Percentiles rank a stretch among this genome's conserved stretches.
phyloP scores from a whole-genome alignment of 225 moss, liverwort and hornwort genomes.

The Neckera pumila region DNA sequence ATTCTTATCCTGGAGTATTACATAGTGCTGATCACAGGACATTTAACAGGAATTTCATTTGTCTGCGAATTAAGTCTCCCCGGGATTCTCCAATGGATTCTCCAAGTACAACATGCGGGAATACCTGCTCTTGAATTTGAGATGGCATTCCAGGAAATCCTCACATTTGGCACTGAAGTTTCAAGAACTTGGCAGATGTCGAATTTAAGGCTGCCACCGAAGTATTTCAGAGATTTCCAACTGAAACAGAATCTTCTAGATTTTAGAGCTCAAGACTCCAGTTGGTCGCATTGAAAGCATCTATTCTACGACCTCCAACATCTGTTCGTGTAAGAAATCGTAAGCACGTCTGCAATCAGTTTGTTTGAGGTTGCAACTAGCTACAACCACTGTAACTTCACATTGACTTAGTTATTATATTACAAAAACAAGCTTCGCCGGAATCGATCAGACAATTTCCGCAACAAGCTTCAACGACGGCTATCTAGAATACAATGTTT shows the following conservation, averaged over 20 bases:
- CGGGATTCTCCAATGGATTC: not conserved
- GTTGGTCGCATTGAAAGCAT: not conserved
- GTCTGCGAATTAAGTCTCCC: not conserved
- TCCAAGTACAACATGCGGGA: not conserved
- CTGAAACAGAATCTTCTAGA: not conserved
- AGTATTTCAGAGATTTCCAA: not conserved
- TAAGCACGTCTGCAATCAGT: not conserved
- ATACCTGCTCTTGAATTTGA: not conserved
- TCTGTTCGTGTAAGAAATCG: not conserved
- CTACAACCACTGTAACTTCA: not conserved
- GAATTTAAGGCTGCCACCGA: too few relatives aligned
- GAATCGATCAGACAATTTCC: not conserved
- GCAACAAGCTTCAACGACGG: not conserved
- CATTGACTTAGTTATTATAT: not conserved
- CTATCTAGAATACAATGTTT: not conserved
- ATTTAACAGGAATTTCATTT: not conserved
- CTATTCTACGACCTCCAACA: not conserved
- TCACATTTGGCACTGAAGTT: not conserved
- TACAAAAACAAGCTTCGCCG: not conserved
- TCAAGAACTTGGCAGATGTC: not conserved
- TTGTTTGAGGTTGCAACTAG: not conserved
- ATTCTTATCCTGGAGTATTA: not conserved
- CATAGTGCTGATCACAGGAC: not conserved
- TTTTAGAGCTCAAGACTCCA: too few relatives aligned
- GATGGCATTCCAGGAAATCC: not conserved